Evolutionary conservation across 164 flowering plant species (phyloP), one percentile per base, ranked within the genome.

Genomic region (Litsea cubeba): DNA sequence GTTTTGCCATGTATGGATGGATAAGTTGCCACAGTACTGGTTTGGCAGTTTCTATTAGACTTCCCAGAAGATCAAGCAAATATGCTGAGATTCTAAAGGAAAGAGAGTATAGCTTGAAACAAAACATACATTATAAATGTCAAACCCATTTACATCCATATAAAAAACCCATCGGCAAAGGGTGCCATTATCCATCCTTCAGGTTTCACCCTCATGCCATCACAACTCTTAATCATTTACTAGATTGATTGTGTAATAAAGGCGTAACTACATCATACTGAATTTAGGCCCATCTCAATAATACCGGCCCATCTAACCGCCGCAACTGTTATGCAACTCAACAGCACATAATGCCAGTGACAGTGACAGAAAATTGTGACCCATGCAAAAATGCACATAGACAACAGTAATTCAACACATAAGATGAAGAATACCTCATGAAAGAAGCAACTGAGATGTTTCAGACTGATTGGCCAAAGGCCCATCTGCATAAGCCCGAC

Each of bases 401-500:
- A 30, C n/a, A 66, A 15, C 10, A 30, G 40, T 66, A 32, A 66
- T 30, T 32, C 14, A 35, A 20, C 35, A 28, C 18, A 7, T 35
- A 66, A 65, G 50, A 17, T 17, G 32, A 35, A 66, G 69, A 65
- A 26, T 66, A 66, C 69, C 69, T 66, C 69, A 25, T 28, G 20
- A 25, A 66, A 1, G 32, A 25, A 14, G 35, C 15, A 30, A 17
- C 60, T 54, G 60, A 66, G 28, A 28, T 30, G 46, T 28, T 50
- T 15, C 35, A 22, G 60, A 28, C 62, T 70, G 40, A 30, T 50
- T 50, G 72, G 40, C 62, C 12, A 25, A 70, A 50, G 17, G 50
- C 57, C 71, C 51, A 68, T 68, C 71, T 68, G 54, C 26, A 66
- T n/a, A 66, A 20, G 11, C 69, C 71, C 17, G 35, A 68, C 54